Evolutionary conservation across 495 filamentous ascomycete genomes (phyloP).

Genomic region (Chlorociboria aeruginascens): DNA sequence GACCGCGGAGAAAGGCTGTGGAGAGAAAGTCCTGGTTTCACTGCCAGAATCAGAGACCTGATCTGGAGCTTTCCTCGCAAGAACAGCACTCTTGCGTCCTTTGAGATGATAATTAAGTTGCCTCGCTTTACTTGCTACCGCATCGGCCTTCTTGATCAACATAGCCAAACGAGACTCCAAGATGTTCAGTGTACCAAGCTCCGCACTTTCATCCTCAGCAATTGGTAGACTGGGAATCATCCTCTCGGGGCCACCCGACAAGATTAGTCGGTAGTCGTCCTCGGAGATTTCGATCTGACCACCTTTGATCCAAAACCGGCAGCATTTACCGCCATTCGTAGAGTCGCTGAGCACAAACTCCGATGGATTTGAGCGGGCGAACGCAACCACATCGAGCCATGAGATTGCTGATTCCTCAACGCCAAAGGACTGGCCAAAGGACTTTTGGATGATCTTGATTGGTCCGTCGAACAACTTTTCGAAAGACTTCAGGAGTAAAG

Average conservation of each 20-base stretch:
- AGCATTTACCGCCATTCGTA: conserved; percentile 54
- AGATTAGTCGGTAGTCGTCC: conserved; percentile 74
- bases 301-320: conserved; percentile 73
- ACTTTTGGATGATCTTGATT: conserved; percentile 45
- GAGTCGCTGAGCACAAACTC: conserved; percentile 65
- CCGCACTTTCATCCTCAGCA: conserved; percentile 75
- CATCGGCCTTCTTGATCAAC: conserved; percentile 66
- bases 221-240: conserved; percentile 75
- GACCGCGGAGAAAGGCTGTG: conserved; percentile 14
- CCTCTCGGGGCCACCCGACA: conserved; percentile 70
- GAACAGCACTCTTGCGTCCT: conserved; percentile 59
- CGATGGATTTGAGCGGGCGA: conserved; percentile 65
- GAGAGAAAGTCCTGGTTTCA: conserved; percentile 6
- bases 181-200: conserved; percentile 73
- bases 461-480: conserved; percentile 76
- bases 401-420: conserved; percentile 49
- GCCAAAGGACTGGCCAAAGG: no score
- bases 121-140: conserved; percentile 65
- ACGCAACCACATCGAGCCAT: conserved; percentile 79
- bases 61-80: conserved; percentile 30
- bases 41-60: conserved; percentile 3
- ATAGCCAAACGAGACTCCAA: conserved; percentile 62
- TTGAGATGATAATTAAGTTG: conserved; percentile 75
- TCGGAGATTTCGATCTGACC: conserved; percentile 75
- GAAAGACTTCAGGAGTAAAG: conserved; percentile 73